phyloP scores from a whole-genome alignment of 2,329 filamentous ascomycete species.

The Ciborinia camelliae region DNA sequence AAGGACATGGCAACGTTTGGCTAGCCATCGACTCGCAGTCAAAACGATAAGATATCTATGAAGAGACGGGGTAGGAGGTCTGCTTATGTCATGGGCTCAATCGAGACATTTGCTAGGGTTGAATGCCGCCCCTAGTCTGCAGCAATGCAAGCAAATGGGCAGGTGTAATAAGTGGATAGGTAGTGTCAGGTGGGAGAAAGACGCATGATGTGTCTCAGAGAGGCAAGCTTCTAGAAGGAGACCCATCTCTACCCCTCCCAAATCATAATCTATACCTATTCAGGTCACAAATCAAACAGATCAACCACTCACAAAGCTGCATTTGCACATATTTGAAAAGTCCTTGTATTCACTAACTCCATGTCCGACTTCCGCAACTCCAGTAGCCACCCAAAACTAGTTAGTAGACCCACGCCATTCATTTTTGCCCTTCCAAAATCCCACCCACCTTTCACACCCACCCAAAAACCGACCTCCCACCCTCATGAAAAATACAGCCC shows the following conservation, averaged over 20 bases:
- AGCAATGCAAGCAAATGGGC: not conserved
- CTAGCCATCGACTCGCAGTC: not conserved
- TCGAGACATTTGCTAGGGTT: constrained; percentile 1
- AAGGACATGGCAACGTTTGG: not conserved
- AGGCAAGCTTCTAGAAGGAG: not conserved
- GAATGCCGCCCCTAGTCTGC: not conserved
- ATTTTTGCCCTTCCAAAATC: constrained; percentile 4
- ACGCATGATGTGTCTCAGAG: constrained; percentile 9
- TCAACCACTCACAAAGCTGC: not conserved
- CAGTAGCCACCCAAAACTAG: constrained; percentile 1
- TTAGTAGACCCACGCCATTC: constrained; percentile 5
- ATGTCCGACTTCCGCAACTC: not conserved
- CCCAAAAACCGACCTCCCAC: constrained; percentile 5
- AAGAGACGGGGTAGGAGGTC: not conserved
- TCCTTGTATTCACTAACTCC: constrained; percentile 4
- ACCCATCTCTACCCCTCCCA: not conserved
- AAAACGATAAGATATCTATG: not conserved
- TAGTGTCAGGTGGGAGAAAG: constrained; percentile 5
- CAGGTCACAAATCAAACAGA: not conserved
- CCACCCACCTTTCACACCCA: not conserved
- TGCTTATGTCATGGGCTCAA: constrained; percentile 9
- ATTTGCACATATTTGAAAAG: not conserved
- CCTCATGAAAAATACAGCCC: constrained; percentile 11
- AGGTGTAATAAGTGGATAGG: not conserved
- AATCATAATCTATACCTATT: not conserved